These are phyloP conservation scores for Colletotrichum higginsianum DNA, from an alignment of 2,329 filamentous ascomycete species.

Conservation along the genomic window DNA sequence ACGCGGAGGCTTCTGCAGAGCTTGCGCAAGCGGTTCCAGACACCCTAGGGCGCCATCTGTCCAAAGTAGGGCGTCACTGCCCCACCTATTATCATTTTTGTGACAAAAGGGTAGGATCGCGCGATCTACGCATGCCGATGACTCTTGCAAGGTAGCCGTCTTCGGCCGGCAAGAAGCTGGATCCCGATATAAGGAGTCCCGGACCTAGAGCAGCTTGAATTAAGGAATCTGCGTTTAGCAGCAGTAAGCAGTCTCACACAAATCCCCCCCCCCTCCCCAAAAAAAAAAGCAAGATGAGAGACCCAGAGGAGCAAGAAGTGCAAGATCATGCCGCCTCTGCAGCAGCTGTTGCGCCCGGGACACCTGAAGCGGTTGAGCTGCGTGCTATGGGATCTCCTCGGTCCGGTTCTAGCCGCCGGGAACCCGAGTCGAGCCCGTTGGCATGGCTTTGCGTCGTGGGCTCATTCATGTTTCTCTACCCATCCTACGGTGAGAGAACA, in stretches of 20 bases:
- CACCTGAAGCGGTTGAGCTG: neutral
- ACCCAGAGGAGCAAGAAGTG: neutral
- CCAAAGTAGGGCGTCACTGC: neutral
- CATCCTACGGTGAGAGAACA: slow-evolving; percentile 31
- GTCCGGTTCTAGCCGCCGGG: neutral
- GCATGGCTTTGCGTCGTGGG: slow-evolving; percentile 40
- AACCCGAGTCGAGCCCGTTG: slow-evolving; percentile 33
- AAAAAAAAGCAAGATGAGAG: neutral
- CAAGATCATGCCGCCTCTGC: neutral
- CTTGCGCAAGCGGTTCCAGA: slow-evolving; percentile 6
- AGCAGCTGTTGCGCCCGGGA: neutral
- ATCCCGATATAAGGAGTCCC: neutral
- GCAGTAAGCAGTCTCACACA: neutral
- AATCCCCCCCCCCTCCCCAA: too few relatives aligned
- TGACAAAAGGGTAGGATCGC: slow-evolving; percentile 23
- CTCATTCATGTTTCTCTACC: slow-evolving; percentile 40
- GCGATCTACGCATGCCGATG: slow-evolving; percentile 13
- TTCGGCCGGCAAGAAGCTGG: neutral
- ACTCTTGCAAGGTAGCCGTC: slow-evolving; percentile 10
- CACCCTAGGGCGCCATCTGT: neutral
- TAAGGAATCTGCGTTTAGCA: too few relatives aligned
- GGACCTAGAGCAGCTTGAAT: fast-evolving
- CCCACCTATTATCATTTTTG: slow-evolving; percentile 10
- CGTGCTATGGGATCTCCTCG: neutral
- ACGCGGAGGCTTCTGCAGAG: slow-evolving; percentile 16